Base-by-base conservation (phyloP, 495 filamentous ascomycete species). In the Talaromyces ruber region DNA sequence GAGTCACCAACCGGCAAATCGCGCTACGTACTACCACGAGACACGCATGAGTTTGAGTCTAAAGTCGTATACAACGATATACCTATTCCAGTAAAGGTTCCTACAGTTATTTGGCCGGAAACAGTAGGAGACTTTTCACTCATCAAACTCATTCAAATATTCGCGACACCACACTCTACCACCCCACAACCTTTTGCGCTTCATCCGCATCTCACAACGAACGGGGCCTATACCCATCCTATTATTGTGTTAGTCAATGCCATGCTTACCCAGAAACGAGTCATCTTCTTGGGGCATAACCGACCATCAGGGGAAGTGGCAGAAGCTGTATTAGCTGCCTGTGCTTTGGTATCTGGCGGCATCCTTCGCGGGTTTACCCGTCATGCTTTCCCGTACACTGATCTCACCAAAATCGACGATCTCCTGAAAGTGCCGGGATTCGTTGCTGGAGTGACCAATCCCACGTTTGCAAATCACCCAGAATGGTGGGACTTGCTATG, bases 401-500 rank as follows among this genome's bases (percentile, higher is more conserved):
- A 99, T 72, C 81, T 99, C 22, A 96, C 91, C 50, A 99, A 99
- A 72, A 91, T 99, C 55, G 94, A 99, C 66, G 94, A 98, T 70
- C 83, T 99, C 6, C 81, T 98, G 30, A 90, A 91, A 64, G 95
- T 99, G 1, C 93, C 95, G 21, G 94, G 94, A 7, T 99, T 99
- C 71, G 95, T 99, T 68, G 94, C 94, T 21, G 94, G 94, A 62
- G 94, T 99, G 18, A 99, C 94, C 2, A 99, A 99, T 73, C 94
- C 93, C 8, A 91, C 89, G 0, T 98, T 99, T 72, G 91, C 92
- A 63, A 85, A 93, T 66, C 93, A 97, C 67, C 89, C 88, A 0
- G 92, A 96, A 67, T 99, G 94, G 94, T 99, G 94, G 94, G 94
- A 99, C 73, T 72, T 99, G 7, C 81, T 99, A 16, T 99, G 94